phyloP scores from a whole-genome alignment of 2,329 filamentous ascomycete genomes.

The Rugonectria rugulosa region DNA sequence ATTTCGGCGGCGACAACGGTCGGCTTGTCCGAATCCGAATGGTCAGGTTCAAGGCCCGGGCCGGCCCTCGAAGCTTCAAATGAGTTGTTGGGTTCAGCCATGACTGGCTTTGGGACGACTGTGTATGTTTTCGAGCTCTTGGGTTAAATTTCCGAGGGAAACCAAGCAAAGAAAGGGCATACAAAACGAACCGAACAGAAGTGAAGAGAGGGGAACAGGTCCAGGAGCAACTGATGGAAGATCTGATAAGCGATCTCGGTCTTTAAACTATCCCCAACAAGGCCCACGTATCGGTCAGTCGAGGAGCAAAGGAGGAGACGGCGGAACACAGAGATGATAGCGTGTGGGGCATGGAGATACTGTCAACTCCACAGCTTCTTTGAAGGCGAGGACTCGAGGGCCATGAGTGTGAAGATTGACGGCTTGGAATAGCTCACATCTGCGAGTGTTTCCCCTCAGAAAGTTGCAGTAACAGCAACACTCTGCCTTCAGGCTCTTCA shows the following conservation, averaged over 20 bases:
- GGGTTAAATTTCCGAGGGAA: too few species aligned
- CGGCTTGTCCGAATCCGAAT: slow-evolving; percentile 10
- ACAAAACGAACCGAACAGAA: neutral
- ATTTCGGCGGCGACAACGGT: slow-evolving; percentile 13
- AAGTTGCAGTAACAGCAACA: neutral
- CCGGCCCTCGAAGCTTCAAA: neutral
- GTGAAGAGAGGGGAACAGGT: neutral
- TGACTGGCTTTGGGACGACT: neutral
- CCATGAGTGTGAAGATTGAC: neutral
- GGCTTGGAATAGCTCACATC: neutral
- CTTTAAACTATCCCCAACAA: slow-evolving; percentile 8
- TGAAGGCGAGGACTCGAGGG: neutral
- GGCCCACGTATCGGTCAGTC: slow-evolving; percentile 1
- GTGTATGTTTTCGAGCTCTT: neutral
- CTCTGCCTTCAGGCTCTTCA: neutral
- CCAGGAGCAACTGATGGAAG: neutral
- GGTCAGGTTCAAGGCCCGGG: neutral
- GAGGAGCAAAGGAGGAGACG: neutral
- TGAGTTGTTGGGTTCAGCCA: neutral
- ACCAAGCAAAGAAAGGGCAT: too few species aligned
- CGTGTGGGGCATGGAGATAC: neutral
- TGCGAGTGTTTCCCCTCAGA: too few species aligned
- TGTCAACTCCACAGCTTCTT: neutral
- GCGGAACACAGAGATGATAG: slow-evolving; percentile 3
- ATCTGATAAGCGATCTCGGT: slow-evolving; percentile 18